Base-by-base conservation (phyloP, 495 filamentous ascomycete species). In the Cladorrhinum samala region DNA sequence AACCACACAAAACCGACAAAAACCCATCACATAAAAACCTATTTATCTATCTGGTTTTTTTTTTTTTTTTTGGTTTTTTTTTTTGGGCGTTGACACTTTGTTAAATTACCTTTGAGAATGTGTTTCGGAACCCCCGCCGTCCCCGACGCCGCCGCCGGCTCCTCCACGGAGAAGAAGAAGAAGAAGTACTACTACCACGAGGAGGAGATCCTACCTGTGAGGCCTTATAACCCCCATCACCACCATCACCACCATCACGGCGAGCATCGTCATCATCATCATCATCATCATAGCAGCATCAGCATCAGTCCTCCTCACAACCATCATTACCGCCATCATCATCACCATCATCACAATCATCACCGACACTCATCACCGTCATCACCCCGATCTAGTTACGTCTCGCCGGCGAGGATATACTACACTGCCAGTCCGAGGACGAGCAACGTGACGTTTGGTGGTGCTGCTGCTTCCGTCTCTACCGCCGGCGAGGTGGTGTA, bases 141-240 rank as follows among this genome's bases (percentile, higher is more conserved):
- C n/a, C n/a, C n/a, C n/a, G n/a, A n/a, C n/a, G n/a, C n/a, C n/a
- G n/a, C n/a, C n/a, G n/a, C n/a, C n/a, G n/a, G n/a, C n/a, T n/a
- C n/a, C n/a, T n/a, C n/a, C n/a, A n/a, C n/a, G n/a, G n/a, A n/a
- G n/a, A n/a, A n/a, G n/a, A n/a, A n/a, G n/a, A n/a, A n/a, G n/a
- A 62, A 67, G 17, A 70, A 70, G 41, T 74, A 76, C 62, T 76
- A 76, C 61, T 76, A 76, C 60, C 71, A 71, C 63, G 71, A 76
- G 60, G 73, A 76, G 48, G 66, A 68, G 53, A 70, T 74, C 49
- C 73, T 71, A 50, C 63, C 64, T 50, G 52, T 68, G 20, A 64
- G 58, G 20, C 61, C 58, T 18, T 48, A 60, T 51, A 59, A 60
- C n/a, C 61, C 63, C 40, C 56, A 60, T 17, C 63, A 70, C 49